Base-by-base conservation (phyloP, 2,329 filamentous ascomycete species). In the Botrytis sinoallii region DNA sequence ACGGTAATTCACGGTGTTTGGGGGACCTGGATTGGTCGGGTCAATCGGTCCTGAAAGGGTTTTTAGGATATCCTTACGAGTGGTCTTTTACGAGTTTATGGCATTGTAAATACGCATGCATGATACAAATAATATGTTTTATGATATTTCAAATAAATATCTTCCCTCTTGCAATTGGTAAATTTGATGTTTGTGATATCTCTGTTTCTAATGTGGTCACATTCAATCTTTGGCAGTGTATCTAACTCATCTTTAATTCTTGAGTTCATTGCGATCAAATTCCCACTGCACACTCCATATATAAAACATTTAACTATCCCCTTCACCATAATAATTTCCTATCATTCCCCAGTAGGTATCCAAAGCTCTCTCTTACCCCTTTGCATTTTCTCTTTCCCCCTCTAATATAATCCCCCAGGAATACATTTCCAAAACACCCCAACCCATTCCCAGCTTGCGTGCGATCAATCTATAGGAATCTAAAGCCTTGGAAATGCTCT, bases 1-100 rank as follows among this genome's bases (percentile, higher is more conserved):
- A 67, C 40, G 5, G 65, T 57, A 68, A 57, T 57, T 57, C 65
- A 68, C 35, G 65, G 65, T 68, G 64, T 67, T 67, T 63, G 44
- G 64, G 44, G 32, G 20, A 20, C 32, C 32, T 52, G 46, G 46
- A 25, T 66, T 66, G 64, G 64, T 52, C 64, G 44, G 64, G 32
- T 67, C 32, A 32, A 57, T 57, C 52, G 52, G 52, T 57, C 52
- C 52, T n/a, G 14, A 57, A 32, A 57, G 16, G 52, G 52, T 29
- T 57, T 55, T 57, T 57, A 57, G 52, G 52, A 57, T 57, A 57
- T 57, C n/a, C n/a, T 59, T 20, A 59, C 20, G 57, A 59, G 57
- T 59, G 57, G 57, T 32, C 29, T 59, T 57, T 59, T 59, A 59
- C 29, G 57, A 59, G 57, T 32, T 57, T 35, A 59, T 35, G 57